These are phyloP conservation scores for Bryum argenteum DNA, from an alignment of 225 moss, liverwort and hornwort genomes.

Conservation along the genomic window DNA sequence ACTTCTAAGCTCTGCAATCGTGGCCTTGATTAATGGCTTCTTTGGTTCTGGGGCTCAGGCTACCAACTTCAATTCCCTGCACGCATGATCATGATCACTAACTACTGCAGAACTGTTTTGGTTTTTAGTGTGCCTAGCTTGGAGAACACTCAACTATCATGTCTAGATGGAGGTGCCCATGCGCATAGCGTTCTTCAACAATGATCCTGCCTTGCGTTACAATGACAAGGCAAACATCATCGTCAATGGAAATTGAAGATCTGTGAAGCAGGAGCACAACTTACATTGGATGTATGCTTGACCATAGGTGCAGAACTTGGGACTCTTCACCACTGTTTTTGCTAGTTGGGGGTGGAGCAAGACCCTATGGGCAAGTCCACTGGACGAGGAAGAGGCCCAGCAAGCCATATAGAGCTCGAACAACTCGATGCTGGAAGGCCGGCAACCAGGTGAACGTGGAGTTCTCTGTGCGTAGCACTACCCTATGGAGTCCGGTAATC, in stretches of 20 bases:
- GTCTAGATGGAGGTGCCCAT: slow-evolving; percentile 18
- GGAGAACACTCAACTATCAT: slow-evolving; percentile 26
- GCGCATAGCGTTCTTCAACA: slow-evolving; percentile 32
- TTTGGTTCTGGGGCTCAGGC: background rate
- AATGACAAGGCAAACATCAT: slow-evolving; percentile 29
- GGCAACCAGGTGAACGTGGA: slow-evolving; percentile 22
- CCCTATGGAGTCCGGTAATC: background rate
- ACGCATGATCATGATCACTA: background rate
- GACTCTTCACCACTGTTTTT: slow-evolving; percentile 21
- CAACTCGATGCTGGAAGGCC: background rate
- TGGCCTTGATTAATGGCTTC: background rate
- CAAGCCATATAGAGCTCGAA: slow-evolving; percentile 21
- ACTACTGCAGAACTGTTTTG: background rate
- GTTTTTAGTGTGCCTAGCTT: slow-evolving; percentile 31
- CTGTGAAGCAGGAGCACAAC: too few relatives aligned
- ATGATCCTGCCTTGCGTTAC: slow-evolving; percentile 7
- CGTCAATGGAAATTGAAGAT: slow-evolving; percentile 4
- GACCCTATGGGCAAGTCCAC: slow-evolving; percentile 1
- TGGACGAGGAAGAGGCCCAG: slow-evolving; percentile 13
- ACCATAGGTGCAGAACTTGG: slow-evolving; percentile 22
- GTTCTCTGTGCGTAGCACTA: slow-evolving; percentile 25
- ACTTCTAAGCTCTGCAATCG: background rate
- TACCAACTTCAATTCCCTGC: background rate
- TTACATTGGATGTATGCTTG: too few relatives aligned
- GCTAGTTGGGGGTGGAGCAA: slow-evolving; percentile 1